These are phyloP conservation scores for Fraxinus latifolia DNA, from an alignment of 305 asterid genomes.

Conservation along the genomic window DNA sequence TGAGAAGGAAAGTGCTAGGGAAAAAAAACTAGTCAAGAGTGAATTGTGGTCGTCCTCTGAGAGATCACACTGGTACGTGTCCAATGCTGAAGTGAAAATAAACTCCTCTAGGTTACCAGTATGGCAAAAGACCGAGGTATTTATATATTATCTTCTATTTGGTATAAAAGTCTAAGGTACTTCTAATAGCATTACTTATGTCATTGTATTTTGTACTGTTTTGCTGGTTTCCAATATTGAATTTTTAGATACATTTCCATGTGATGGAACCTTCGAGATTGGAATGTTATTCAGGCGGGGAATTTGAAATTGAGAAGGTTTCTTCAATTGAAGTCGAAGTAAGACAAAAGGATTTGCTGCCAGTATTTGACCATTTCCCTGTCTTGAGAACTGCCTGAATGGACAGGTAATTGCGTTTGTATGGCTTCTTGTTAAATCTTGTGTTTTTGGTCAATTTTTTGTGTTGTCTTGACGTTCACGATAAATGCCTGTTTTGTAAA, in stretches of 20 bases:
- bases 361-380: slow-evolving; percentile 77
- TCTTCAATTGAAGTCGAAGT: slow-evolving; percentile 73
- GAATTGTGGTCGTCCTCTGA: slow-evolving; percentile 50
- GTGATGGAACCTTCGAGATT: slow-evolving; percentile 52
- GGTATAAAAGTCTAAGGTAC: slow-evolving; percentile 38
- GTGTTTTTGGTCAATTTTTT: background rate
- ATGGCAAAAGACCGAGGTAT: slow-evolving; percentile 82
- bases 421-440: background rate
- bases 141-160: background rate
- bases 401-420: slow-evolving; percentile 38
- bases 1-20: slow-evolving; percentile 41
- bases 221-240: slow-evolving; percentile 15
- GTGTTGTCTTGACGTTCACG: background rate
- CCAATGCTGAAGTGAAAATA: slow-evolving; percentile 96
- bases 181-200: background rate
- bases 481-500: slow-evolving; percentile 6
- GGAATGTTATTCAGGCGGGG: slow-evolving; percentile 50
- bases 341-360: slow-evolving; percentile 70
- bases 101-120: slow-evolving; percentile 68
- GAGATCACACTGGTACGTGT: slow-evolving; percentile 70
- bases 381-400: slow-evolving; percentile 42
- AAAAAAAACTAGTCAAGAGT: slow-evolving; percentile 39
- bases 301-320: slow-evolving; percentile 72
- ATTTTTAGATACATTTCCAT: slow-evolving; percentile 65
- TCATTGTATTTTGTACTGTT: slow-evolving; percentile 21